phyloP scores from a whole-genome alignment of 495 filamentous ascomycete species.

The Copromyces sp. region DNA sequence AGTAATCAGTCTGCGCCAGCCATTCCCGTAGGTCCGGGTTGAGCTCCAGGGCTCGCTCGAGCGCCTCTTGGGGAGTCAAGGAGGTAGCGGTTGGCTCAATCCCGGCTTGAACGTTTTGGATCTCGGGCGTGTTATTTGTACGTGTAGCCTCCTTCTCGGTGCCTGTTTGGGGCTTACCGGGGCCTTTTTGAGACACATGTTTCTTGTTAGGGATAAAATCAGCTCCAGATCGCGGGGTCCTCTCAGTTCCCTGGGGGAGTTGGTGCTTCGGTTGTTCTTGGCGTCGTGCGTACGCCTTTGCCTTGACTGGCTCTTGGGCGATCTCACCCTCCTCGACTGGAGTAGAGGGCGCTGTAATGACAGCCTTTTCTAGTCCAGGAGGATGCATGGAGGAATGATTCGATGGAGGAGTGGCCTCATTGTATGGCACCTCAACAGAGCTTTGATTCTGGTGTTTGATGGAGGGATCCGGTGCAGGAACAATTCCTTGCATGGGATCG shows the following conservation, averaged over 20 bases:
- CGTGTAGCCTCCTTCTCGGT: not conserved
- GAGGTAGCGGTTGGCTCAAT: not conserved
- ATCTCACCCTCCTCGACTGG: not conserved
- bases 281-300: not conserved
- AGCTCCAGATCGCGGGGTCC: not conserved
- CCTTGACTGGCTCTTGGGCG: not conserved
- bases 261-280: not conserved
- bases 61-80: constrained; percentile 1
- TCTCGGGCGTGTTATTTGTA: not conserved
- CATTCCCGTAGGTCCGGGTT: constrained; percentile 47
- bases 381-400: not conserved
- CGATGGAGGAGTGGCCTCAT: not conserved
- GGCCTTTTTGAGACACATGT: not conserved
- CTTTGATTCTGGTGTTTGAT: not conserved
- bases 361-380: not conserved
- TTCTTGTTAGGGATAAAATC: not conserved
- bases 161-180: not conserved
- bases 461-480: not conserved
- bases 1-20: constrained; percentile 50
- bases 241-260: not conserved
- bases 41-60: constrained; percentile 11
- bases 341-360: not conserved
- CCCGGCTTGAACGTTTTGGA: not conserved
- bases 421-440: not conserved
- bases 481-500: not conserved